Evolutionary conservation across 1,139 yeast genomes (phyloP).

Genomic region (Geotrichum phurueaensis): DNA sequence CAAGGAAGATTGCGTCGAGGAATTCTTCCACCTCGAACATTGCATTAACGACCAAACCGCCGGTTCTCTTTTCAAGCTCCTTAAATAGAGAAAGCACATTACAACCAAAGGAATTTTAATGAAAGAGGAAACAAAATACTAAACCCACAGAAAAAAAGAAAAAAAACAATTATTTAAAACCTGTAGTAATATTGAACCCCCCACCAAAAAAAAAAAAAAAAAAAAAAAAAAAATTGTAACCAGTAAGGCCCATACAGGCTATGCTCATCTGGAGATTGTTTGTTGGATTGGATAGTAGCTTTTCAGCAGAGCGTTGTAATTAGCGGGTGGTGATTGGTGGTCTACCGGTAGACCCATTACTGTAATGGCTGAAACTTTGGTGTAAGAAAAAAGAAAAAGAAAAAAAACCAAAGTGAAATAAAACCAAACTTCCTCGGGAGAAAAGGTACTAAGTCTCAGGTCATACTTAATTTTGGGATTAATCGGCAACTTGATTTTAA

Average conservation of each 20-base stretch:
- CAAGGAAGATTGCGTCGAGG: conserved; percentile 97
- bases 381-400: background rate
- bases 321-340: background rate
- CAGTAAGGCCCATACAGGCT: background rate
- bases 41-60: conserved; percentile 90
- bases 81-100: conserved; percentile 12
- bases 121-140: background rate
- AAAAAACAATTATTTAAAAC: background rate
- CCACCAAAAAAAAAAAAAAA: background rate
- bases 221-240: background rate
- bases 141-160: background rate
- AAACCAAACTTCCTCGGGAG: background rate
- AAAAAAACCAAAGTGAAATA: too few relatives aligned
- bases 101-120: background rate
- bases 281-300: background rate
- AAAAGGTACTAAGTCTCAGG: background rate
- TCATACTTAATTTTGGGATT: background rate
- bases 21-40: conserved; percentile 94
- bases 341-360: background rate
- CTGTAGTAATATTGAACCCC: background rate
- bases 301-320: background rate
- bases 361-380: background rate
- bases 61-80: conserved; percentile 62
- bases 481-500: too few relatives aligned
- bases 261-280: background rate